Base-by-base conservation (phyloP, 2,329 filamentous ascomycete species). In the Gnomoniopsis smithogilvyi region DNA sequence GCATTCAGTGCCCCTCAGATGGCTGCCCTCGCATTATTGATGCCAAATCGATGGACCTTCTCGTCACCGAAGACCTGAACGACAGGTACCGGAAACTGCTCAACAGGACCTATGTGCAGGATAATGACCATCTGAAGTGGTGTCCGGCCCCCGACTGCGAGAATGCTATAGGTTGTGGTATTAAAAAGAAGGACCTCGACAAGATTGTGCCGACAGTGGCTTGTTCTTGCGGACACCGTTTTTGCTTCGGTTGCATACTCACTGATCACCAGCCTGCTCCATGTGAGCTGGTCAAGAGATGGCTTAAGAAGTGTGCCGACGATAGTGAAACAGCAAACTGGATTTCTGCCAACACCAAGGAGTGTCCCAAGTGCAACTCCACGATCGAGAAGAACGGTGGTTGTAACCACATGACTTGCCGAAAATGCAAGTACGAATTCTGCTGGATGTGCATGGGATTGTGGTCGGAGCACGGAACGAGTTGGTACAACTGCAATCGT, bases 401-500 rank as follows among this genome's bases (percentile, higher is more conserved):
- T 3, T 97, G 93, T 78, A 97, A 97, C 76, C 93, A 97, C 73
- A 97, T 97, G 93, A 97, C 93, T 0, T 97, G 93, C 72, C 82
- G 93, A 58, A 97, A 97, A 74, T 97, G 93, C 78, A 92, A 92
- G 69, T 88, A 97, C 70, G 93, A 97, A 70, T 97, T 99, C 70
- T 99, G 95, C 77, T 99, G 95, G 95, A 98, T 99, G 90, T 99
- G 95, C 70, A 99, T 99, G 95, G 95, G 95, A 0, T 80, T 96
- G 1, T 99, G 95, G 95, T 96, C 92, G 1, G 95, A 99, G 74
- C 95, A 99, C 72, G 95, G 95, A 63, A 99, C 94, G 3, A 96
- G 92, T 75, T 99, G 95, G 95, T 99, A 99, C 80, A 99, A 96
- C 74, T 99, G 95, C 82, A 99, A 96, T 71, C 84, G 95, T 10